These are phyloP conservation scores for Sporothrix protearum DNA, from an alignment of 2,329 filamentous ascomycete species.

Conservation along the genomic window DNA sequence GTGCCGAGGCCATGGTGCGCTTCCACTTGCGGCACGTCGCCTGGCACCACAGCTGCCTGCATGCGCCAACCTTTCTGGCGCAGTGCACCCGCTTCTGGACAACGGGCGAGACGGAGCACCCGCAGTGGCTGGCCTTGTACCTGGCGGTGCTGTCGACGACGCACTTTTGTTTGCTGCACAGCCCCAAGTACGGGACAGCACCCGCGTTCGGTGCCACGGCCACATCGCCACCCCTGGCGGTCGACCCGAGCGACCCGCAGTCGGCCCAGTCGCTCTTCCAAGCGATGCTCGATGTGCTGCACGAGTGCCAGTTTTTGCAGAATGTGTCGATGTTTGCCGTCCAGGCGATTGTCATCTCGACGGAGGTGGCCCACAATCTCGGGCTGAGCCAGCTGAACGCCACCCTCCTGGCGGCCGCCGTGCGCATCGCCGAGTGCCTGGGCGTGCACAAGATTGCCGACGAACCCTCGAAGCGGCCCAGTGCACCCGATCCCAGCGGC, in stretches of 20 bases:
- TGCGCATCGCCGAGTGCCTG: conserved; percentile 36
- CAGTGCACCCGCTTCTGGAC: conserved; percentile 51
- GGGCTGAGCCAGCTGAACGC: conserved; percentile 36
- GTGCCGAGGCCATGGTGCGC: conserved; percentile 29
- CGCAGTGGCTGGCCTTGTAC: conserved; percentile 33
- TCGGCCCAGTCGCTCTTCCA: conserved; percentile 31
- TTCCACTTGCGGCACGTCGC: conserved; percentile 31
- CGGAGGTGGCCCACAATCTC: conserved; percentile 39
- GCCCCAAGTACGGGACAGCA: conserved; percentile 21
- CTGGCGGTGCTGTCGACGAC: conserved; percentile 30
- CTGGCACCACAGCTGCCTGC: conserved; percentile 39
- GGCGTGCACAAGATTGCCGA: conserved; percentile 29
- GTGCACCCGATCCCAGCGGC: background rate
- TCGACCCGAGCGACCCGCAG: conserved; percentile 16
- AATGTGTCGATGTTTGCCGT: conserved; percentile 35
- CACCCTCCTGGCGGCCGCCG: conserved; percentile 36
- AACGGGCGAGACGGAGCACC: conserved; percentile 27
- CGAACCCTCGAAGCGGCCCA: background rate
- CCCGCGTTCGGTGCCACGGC: background rate
- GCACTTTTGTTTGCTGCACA: conserved; percentile 31
- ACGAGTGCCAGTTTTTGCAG: conserved; percentile 35
- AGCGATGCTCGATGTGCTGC: conserved; percentile 36
- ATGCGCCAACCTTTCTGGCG: conserved; percentile 51
- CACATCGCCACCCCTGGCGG: conserved; percentile 14
- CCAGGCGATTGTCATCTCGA: conserved; percentile 40